A percentile compares a stretch with the other conserved stretches of the same genome.
Evolutionary conservation across 805 yeast species (phyloP).

Genomic region (Sungouiozyma ichnusensis): DNA sequence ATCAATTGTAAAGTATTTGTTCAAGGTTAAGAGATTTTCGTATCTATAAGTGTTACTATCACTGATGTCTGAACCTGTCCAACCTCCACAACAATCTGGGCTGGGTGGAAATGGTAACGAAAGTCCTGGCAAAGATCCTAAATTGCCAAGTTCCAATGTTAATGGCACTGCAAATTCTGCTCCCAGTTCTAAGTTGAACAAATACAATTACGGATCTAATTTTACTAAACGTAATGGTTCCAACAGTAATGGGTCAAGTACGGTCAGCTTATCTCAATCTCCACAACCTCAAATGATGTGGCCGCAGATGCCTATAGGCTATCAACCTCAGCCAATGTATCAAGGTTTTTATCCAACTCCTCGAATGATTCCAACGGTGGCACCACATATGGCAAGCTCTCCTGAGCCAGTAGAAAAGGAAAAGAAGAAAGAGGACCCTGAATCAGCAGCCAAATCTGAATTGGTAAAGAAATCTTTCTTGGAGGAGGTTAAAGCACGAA

Average conservation of each 20-base stretch:
- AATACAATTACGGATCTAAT: background rate
- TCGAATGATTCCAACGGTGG: background rate
- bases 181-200: background rate
- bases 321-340: background rate
- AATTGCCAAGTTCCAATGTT: background rate
- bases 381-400: background rate
- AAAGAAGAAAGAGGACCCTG: background rate
- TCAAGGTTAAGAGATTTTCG: no score
- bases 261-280: background rate
- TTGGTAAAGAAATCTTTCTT: conserved; percentile 19
- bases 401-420: background rate
- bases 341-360: background rate
- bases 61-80: background rate
- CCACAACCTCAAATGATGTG: background rate
- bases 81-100: background rate
- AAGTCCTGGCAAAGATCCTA: background rate
- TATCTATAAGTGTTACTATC: no score
- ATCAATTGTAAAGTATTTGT: no score
- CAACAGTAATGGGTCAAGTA: background rate
- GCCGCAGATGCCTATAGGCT: background rate
- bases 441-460: conserved; percentile 12
- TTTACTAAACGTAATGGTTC: background rate
- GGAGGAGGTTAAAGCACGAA: conserved; percentile 23
- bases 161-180: background rate
- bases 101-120: background rate